phyloP scores from a whole-genome alignment of 176 grass and related monocot species.

The Bolboschoenus planiculmis region DNA sequence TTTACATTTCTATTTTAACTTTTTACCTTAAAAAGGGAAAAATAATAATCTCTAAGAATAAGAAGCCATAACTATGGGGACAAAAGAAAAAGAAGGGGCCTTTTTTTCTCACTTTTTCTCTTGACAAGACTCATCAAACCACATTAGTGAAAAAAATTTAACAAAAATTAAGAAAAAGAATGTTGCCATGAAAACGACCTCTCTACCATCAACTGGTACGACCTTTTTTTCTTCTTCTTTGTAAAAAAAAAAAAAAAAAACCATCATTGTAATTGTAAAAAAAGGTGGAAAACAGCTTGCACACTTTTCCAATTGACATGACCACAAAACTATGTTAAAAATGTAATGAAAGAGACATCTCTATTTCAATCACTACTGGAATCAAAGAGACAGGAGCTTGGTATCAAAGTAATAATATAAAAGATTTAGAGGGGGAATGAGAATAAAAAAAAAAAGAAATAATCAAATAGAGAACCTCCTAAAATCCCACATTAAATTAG shows the following conservation, averaged over 20 bases:
- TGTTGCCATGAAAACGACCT: slow-evolving; percentile 9
- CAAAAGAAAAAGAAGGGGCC: slow-evolving; percentile 41
- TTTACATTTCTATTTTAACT: slow-evolving; percentile 24
- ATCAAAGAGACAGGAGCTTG: slow-evolving; percentile 22
- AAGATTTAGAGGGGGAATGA: neutral
- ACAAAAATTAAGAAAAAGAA: slow-evolving; percentile 15
- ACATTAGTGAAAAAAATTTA: slow-evolving; percentile 1
- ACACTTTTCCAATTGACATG: slow-evolving; percentile 24
- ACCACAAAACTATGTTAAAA: slow-evolving; percentile 24
- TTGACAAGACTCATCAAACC: slow-evolving; percentile 43
- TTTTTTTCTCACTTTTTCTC: slow-evolving; percentile 31
- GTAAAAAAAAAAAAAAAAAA: neutral
- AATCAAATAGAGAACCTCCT: neutral
- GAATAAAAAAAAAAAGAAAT: neutral
- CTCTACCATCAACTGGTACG: neutral
- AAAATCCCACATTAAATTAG: neutral
- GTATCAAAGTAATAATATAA: neutral
- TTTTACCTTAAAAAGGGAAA: slow-evolving; percentile 10
- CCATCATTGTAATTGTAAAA: slow-evolving; percentile 11
- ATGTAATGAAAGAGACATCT: slow-evolving; percentile 19
- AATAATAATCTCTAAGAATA: slow-evolving; percentile 23
- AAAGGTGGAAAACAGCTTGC: slow-evolving; percentile 24
- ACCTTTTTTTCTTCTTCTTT: neutral
- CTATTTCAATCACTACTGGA: slow-evolving; percentile 29
- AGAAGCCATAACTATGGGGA: slow-evolving; percentile 32